Conservation (phyloP, 2,329 filamentous ascomycete genomes). For the Trichoderma afroharzianum region DNA sequence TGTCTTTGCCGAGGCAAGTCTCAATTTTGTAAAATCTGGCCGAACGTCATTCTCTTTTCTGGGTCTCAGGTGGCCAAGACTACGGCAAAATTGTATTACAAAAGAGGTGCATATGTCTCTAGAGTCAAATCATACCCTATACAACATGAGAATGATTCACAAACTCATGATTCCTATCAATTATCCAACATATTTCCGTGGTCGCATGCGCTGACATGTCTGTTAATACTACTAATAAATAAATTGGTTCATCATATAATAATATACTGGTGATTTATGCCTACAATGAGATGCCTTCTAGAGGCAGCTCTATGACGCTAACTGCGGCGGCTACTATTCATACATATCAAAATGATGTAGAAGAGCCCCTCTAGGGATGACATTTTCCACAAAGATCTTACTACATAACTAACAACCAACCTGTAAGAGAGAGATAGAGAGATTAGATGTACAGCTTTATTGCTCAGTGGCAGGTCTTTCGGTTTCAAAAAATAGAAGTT, state of each 20-base stretch:
- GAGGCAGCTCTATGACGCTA: too few relatives aligned
- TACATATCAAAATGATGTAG: too few relatives aligned
- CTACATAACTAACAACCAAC: too few relatives aligned
- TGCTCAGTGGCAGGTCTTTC: too few relatives aligned
- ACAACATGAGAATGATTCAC: not conserved
- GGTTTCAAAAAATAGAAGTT: too few relatives aligned
- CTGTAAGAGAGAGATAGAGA: too few relatives aligned
- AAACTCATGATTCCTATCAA: not conserved
- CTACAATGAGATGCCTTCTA: too few relatives aligned
- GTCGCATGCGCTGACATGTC: not conserved
- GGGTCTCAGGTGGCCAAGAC: not conserved
- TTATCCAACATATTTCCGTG: not conserved
- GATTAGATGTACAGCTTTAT: too few relatives aligned
- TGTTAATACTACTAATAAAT: not conserved
- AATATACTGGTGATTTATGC: not conserved
- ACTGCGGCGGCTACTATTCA: too few relatives aligned
- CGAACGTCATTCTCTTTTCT: not conserved
- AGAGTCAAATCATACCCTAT: not conserved
- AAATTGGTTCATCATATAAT: not conserved
- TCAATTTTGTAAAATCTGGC: not conserved
- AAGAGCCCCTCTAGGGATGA: too few relatives aligned
- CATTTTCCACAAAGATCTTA: too few relatives aligned
- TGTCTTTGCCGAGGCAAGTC: not conserved
- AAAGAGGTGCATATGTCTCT: not conserved
- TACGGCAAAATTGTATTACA: not conserved